These are phyloP conservation scores for Melampsora americana DNA, from an alignment of 1,284 basidiomycete genomes.

Conservation along the genomic window DNA sequence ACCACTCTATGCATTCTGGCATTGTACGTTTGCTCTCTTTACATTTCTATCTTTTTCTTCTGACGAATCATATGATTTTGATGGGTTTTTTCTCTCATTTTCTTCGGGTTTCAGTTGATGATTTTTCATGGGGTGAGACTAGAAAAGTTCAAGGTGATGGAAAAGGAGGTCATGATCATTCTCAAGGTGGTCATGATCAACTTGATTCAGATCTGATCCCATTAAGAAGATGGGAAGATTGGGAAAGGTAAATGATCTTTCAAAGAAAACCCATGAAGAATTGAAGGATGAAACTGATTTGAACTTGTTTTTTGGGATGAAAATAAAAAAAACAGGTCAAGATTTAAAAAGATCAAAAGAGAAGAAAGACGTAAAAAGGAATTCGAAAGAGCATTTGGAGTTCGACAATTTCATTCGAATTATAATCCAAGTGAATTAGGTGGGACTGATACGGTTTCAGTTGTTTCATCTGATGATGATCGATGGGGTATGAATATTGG, in stretches of 20 bases:
- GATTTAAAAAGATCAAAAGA: slow-evolving; percentile 48
- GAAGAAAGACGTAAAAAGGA: slow-evolving; percentile 54
- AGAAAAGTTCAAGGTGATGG: slow-evolving; percentile 89
- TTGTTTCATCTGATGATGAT: slow-evolving; percentile 70
- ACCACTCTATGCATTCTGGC: slow-evolving; percentile 95
- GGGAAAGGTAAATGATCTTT: slow-evolving; percentile 99
- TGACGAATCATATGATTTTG: background rate
- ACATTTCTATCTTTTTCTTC: background rate
- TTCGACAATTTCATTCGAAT: slow-evolving; percentile 48
- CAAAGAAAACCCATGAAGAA: too few relatives aligned
- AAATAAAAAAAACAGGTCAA: too few relatives aligned
- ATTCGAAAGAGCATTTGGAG: slow-evolving; percentile 62
- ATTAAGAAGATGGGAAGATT: slow-evolving; percentile 95
- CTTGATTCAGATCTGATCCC: slow-evolving; percentile 77
- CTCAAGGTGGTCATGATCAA: slow-evolving; percentile 54
- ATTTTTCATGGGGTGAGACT: slow-evolving; percentile 98
- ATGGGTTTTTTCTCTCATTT: background rate
- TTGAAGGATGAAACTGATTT: background rate
- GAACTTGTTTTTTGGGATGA: too few relatives aligned
- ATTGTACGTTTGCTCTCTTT: slow-evolving; percentile 58
- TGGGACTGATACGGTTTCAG: slow-evolving; percentile 62
- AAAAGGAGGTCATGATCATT: slow-evolving; percentile 44
- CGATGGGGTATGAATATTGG: slow-evolving; percentile 70
- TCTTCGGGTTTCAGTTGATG: slow-evolving; percentile 64
- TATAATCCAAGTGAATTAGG: slow-evolving; percentile 53